phyloP scores from a whole-genome alignment of 129 eudicot genomes.

The Helichrysum umbraculigerum region DNA sequence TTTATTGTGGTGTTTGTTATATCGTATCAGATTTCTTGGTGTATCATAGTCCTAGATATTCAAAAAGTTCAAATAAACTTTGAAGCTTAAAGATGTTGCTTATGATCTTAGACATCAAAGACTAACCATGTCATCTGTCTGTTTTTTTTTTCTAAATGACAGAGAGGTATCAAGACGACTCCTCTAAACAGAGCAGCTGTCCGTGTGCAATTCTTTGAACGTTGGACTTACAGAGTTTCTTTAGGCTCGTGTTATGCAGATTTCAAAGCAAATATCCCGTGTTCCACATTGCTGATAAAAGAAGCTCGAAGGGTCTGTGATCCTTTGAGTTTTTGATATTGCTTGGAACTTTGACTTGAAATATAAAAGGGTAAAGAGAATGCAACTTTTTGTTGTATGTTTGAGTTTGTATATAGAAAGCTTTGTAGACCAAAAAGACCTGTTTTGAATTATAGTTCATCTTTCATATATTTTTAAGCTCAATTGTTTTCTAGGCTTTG shows the following conservation, averaged over 20 bases:
- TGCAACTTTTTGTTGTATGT: slow-evolving; percentile 18
- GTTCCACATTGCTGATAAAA: slow-evolving; percentile 19
- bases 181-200: slow-evolving; percentile 52
- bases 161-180: slow-evolving; percentile 57
- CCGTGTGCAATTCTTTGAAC: slow-evolving; percentile 54
- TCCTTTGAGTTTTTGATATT: slow-evolving; percentile 23
- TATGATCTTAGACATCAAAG: slow-evolving; percentile 15
- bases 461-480: not conserved
- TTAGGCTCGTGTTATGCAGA: slow-evolving; percentile 15
- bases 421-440: slow-evolving; percentile 21
- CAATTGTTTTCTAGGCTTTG: not conserved
- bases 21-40: not conserved
- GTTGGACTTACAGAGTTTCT: slow-evolving; percentile 21
- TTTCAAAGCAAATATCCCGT: slow-evolving; percentile 1
- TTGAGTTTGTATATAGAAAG: slow-evolving; percentile 29
- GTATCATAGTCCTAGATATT: not conserved
- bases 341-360: slow-evolving; percentile 33
- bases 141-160: slow-evolving; percentile 14
- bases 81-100: slow-evolving; percentile 1
- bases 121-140: not conserved
- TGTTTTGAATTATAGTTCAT: slow-evolving; percentile 3
- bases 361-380: slow-evolving; percentile 19
- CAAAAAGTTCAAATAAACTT: not conserved
- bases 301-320: slow-evolving; percentile 13
- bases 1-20: not conserved